Conservation (phyloP, 768 basidiomycete species). For the Agrocybe praecox region DNA sequence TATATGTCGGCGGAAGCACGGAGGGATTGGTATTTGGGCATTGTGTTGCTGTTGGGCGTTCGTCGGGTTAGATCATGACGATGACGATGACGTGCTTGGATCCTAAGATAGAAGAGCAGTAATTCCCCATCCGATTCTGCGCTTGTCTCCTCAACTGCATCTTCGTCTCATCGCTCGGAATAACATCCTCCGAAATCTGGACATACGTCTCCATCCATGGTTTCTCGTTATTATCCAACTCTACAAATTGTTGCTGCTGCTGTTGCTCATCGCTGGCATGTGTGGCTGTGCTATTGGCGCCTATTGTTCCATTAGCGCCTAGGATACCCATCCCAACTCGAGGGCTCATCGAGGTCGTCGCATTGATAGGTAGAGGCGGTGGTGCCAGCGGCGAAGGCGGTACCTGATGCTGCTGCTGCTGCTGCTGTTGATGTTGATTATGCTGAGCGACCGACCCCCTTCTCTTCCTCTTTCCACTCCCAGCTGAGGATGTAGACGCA, state of each 20-base stretch:
- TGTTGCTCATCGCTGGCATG: slow-evolving; percentile 5
- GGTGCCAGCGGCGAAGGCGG: slow-evolving; percentile 25
- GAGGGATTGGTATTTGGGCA: slow-evolving; percentile 34
- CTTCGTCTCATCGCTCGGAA: slow-evolving; percentile 44
- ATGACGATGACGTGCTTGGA: slow-evolving; percentile 50
- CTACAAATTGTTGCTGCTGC: slow-evolving; percentile 51
- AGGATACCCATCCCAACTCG: background rate
- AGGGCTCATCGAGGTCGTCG: slow-evolving; percentile 23
- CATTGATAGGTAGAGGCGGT: slow-evolving; percentile 38
- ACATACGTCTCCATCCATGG: slow-evolving; percentile 55
- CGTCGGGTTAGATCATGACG: slow-evolving; percentile 35
- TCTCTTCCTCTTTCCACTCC: slow-evolving; percentile 21
- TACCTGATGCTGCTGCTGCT: slow-evolving; percentile 43
- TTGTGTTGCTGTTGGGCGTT: slow-evolving; percentile 35
- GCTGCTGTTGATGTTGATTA: slow-evolving; percentile 21
- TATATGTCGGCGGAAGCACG: slow-evolving; percentile 60
- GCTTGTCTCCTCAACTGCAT: slow-evolving; percentile 60
- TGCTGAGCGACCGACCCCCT: slow-evolving; percentile 38
- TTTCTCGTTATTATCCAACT: slow-evolving; percentile 52
- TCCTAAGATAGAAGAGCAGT: slow-evolving; percentile 53
- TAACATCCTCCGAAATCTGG: slow-evolving; percentile 50
- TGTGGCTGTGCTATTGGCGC: background rate
- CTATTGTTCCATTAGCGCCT: too few relatives aligned
- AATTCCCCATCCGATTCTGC: slow-evolving; percentile 66
- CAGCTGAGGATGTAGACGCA: background rate